Base-by-base conservation (phyloP, 768 basidiomycete species). In the Termitomyces sp. region DNA sequence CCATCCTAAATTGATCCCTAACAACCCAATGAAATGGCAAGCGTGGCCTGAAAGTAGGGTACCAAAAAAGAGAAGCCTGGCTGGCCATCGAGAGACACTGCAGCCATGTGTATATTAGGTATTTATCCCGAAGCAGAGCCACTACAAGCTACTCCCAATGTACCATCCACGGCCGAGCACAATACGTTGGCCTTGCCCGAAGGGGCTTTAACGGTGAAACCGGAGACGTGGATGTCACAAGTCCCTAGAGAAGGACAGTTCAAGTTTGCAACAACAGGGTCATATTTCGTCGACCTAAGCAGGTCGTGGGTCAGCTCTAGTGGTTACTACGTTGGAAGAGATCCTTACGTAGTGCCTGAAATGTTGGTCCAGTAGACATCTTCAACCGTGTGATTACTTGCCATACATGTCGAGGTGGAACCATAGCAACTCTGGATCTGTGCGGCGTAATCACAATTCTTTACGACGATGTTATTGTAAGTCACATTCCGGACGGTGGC, bases 381-480 rank as follows among this genome's bases (percentile, higher is more conserved):
- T 8, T 64, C 66, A 19, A 70, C 40, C 24, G 45, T 61, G 34
- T 66, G 64, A 8, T 60, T 62, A 37, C 64, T 66, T 9, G 69
- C 37, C 21, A 62, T 54, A 24, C 69, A 69, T 38, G 65, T 63
- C 37, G 56, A 51, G 1, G 64, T 61, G 11, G 68, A 60, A 1
- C 56, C 59, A 55, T 70, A 70, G 49, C 68, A 70, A 44, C 60
- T 63, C 59, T 70, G 69, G 21, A 70, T 70, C 46, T 70, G 66
- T 0, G 67, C 64, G 2, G 69, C 69, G 34, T 70, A 70, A 58
- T 69, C 69, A 57, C 66, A 69, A 44, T 66, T 68, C 34, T 68
- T 49, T 22, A 70, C 65, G 0, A 60, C 64, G 38, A 70, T 64
- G 45, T 63, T 64, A 21, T 54, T 53, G 58, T 63, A 70, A 10